Percentiles rank a stretch among this genome's conserved stretches.
Evolutionary conservation across 768 basidiomycete species (phyloP).

Genomic region (Lenzites betulinus): DNA sequence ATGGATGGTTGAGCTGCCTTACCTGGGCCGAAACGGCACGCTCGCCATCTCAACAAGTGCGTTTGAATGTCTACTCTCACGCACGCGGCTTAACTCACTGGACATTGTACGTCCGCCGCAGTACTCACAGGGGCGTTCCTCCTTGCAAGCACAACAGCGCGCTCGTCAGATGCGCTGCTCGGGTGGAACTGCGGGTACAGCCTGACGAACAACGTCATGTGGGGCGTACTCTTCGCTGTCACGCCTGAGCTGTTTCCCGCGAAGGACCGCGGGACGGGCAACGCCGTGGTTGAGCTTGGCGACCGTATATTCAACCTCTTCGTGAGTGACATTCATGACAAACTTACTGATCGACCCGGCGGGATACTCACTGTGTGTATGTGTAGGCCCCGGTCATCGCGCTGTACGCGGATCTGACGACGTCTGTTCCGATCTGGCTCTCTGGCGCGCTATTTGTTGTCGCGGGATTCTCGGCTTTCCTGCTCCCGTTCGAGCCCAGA

Average conservation of each 20-base stretch:
- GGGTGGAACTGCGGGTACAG: slow-evolving; percentile 59
- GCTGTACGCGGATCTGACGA: slow-evolving; percentile 46
- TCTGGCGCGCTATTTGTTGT: slow-evolving; percentile 54
- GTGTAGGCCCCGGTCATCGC: slow-evolving; percentile 49
- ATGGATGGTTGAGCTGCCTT: slow-evolving; percentile 48
- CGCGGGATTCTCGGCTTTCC: slow-evolving; percentile 48
- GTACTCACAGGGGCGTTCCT: slow-evolving; percentile 57
- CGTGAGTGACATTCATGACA: slow-evolving; percentile 34
- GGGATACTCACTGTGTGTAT: neutral
- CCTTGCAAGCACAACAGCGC: slow-evolving; percentile 54
- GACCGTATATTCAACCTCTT: slow-evolving; percentile 60
- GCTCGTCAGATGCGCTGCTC: slow-evolving; percentile 49
- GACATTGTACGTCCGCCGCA: slow-evolving; percentile 35
- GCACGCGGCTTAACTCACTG: neutral
- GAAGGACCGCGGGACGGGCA: slow-evolving; percentile 54
- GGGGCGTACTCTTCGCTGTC: slow-evolving; percentile 42
- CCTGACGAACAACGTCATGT: slow-evolving; percentile 57
- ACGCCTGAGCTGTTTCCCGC: slow-evolving; percentile 57
- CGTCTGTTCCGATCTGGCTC: slow-evolving; percentile 56
- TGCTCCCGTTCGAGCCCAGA: slow-evolving; percentile 58
- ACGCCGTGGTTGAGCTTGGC: slow-evolving; percentile 48
- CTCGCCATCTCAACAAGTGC: slow-evolving; percentile 51
- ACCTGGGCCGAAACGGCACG: slow-evolving; percentile 53
- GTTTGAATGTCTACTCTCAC: slow-evolving; percentile 3
- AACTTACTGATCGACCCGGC: no score